Conservation (phyloP, 2,329 filamentous ascomycete genomes). For the Passalora sequoiae region DNA sequence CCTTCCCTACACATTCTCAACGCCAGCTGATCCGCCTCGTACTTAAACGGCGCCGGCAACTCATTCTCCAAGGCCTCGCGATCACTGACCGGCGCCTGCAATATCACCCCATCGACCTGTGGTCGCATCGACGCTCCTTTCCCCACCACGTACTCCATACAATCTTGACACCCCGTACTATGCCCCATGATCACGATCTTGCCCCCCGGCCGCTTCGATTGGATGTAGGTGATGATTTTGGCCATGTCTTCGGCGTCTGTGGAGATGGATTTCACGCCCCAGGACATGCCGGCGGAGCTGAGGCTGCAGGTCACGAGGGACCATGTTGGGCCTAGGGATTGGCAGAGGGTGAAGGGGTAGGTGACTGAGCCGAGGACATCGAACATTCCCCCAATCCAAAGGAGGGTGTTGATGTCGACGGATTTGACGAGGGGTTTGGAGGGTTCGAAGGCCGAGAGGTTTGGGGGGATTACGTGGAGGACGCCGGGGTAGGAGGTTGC, state of each 20-base stretch:
- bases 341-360: constrained; percentile 51
- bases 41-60: constrained; percentile 42
- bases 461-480: constrained; percentile 40
- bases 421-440: constrained; percentile 23
- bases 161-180: constrained; percentile 64
- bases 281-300: constrained; percentile 51
- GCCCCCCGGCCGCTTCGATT: constrained; percentile 35
- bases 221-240: constrained; percentile 49
- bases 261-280: constrained; percentile 50
- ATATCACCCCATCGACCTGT: constrained; percentile 64
- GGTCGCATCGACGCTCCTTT: constrained; percentile 39
- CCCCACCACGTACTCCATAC: constrained; percentile 56
- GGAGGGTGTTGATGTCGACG: constrained; percentile 51
- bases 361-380: constrained; percentile 63
- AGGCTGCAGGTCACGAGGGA: constrained; percentile 39
- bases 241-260: constrained; percentile 53
- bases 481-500: constrained; percentile 33
- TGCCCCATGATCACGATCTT: constrained; percentile 66
- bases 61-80: constrained; percentile 56
- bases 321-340: constrained; percentile 48
- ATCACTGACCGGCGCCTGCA: constrained; percentile 77
- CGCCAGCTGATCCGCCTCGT: constrained; percentile 42
- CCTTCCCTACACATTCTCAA: constrained; percentile 42
- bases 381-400: constrained; percentile 66
- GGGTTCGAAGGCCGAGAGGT: constrained; percentile 45